Evolutionary conservation across 768 basidiomycete species (phyloP), one percentile per base, ranked within the genome.

Genomic region (Suillus occidentalis): DNA sequence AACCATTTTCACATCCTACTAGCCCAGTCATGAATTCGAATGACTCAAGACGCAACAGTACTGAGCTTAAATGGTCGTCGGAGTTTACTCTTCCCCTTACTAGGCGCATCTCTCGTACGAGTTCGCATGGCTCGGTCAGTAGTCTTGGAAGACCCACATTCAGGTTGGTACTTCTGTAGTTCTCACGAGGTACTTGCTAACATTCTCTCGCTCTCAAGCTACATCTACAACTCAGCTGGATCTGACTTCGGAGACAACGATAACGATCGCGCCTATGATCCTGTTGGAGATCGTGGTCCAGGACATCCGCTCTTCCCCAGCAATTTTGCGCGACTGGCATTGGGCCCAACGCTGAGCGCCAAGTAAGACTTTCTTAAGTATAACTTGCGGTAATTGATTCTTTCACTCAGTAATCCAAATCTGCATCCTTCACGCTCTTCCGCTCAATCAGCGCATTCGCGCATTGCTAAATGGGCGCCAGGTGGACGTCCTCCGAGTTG

Each of bases 301-400:
- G 93, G 91, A 0, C 85, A 88, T 68, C 93, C 92, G 16, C 77
- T 94, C 8, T 96, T 96, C 79, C 91, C 91, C 4, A 89, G 86
- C 68, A 91, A 85, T 72, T 96, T 94, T 75, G 85, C 90, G 39
- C 83, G 84, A 62, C 75, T 94, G 67, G 84, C 85, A 31, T 69
- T 83, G 42, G 85, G 84, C 40, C 91, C 92, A 25, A 92, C 89
- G 28, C 76, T 93, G 69, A 75, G 77, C 16, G 84, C 84, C 20
- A 86, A 81, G 83, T 84, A 69, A 53, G 83, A 74, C n/a, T 45
- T 60, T 22, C 5, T 28, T 25, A 12, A 10, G 6, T n/a, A 42
- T 12, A 22, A 10, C 28, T 40, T 16, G 31, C 36, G 36, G 34
- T 20, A 6, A 13, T 55, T 50, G 1, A 53, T 56, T 20, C 3